These are phyloP conservation scores for Corylus americana DNA, from an alignment of 306 rosid genomes.

Conservation along the genomic window DNA sequence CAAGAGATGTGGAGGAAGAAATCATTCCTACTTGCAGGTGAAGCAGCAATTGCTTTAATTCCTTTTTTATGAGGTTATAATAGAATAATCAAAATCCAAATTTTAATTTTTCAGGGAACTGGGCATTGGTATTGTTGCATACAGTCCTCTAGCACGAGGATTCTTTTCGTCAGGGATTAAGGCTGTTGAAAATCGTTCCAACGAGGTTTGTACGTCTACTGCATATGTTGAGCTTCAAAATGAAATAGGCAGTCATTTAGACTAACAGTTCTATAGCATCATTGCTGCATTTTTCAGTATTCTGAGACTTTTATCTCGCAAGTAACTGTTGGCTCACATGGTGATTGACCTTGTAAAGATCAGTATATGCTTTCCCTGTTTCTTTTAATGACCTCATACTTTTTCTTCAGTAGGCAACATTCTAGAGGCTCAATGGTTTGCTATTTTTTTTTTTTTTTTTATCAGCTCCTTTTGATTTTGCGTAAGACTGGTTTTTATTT, in stretches of 20 bases:
- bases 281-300: no score
- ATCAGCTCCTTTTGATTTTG: no score
- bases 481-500: no score
- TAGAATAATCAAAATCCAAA: not conserved
- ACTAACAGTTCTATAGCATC: no score
- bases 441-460: no score
- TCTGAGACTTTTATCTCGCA: no score
- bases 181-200: conserved; percentile 26
- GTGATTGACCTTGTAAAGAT: not conserved
- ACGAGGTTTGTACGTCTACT: conserved; percentile 38
- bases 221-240: not conserved
- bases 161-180: conserved; percentile 57
- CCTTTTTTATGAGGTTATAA: no score
- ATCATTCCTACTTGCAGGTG: conserved; percentile 63
- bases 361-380: not conserved
- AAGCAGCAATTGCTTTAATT: not conserved
- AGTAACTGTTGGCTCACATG: not conserved
- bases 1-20: conserved; percentile 64
- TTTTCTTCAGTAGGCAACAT: not conserved
- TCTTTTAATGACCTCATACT: no score
- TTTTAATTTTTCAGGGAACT: conserved; percentile 45
- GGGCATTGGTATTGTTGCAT: conserved; percentile 67
- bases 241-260: not conserved
- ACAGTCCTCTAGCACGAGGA: conserved; percentile 70
- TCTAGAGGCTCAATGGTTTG: not conserved